A percentile compares a stretch with the other conserved stretches of the same genome.
Conservation (phyloP, 768 basidiomycete species). For the Mycena crocata region DNA sequence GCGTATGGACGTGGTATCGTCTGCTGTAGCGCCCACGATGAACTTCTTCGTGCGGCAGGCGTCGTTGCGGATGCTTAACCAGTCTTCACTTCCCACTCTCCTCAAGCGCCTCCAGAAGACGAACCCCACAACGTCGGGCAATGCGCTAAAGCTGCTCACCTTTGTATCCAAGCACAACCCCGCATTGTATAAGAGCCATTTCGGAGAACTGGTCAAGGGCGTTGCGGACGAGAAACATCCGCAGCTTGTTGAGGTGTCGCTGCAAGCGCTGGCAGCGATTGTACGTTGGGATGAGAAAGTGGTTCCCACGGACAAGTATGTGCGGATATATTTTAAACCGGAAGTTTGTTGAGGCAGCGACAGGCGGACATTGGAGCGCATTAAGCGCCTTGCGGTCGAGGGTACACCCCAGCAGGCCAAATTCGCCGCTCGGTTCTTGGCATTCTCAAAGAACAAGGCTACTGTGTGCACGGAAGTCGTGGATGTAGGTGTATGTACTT, state of each 20-base stretch:
- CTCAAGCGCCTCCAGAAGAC: slow-evolving; percentile 73
- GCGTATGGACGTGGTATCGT: slow-evolving; percentile 77
- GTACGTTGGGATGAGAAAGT: slow-evolving; percentile 68
- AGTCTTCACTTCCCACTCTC: slow-evolving; percentile 86
- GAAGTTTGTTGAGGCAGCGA: not conserved
- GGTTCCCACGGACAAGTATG: slow-evolving; percentile 75
- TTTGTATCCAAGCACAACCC: slow-evolving; percentile 83
- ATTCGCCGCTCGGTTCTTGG: slow-evolving; percentile 83
- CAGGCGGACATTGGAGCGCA: slow-evolving; percentile 77
- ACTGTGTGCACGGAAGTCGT: slow-evolving; percentile 66
- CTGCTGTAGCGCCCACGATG: slow-evolving; percentile 76
- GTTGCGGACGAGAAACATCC: slow-evolving; percentile 73
- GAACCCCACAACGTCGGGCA: slow-evolving; percentile 51
- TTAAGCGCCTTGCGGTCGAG: slow-evolving; percentile 68
- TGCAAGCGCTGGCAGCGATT: slow-evolving; percentile 83
- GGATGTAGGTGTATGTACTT: slow-evolving; percentile 57
- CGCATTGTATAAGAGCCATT: slow-evolving; percentile 76
- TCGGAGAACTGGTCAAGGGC: slow-evolving; percentile 79
- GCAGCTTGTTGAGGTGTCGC: slow-evolving; percentile 67
- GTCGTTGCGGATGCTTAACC: slow-evolving; percentile 81
- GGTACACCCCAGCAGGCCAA: slow-evolving; percentile 80
- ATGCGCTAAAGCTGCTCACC: slow-evolving; percentile 64
- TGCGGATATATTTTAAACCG: slow-evolving; percentile 27
- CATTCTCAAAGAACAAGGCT: slow-evolving; percentile 65
- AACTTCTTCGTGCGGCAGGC: slow-evolving; percentile 74